Evolutionary conservation across 352 stramenopile genomes (phyloP).

Genomic region (Phytophthora idaei): DNA sequence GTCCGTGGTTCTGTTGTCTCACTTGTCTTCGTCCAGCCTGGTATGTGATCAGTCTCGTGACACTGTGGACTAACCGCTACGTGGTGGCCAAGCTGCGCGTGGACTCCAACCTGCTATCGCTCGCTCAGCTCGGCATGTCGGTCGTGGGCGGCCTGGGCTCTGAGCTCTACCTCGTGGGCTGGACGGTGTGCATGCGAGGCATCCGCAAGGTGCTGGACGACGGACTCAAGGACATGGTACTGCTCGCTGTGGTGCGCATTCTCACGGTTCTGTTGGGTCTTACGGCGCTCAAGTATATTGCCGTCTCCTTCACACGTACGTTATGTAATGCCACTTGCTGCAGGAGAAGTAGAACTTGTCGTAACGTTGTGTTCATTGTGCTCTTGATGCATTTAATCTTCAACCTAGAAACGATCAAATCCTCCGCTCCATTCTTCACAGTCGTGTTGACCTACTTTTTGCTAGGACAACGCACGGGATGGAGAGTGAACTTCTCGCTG

Average conservation of each 20-base stretch:
- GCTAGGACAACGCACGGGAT: conserved; percentile 81
- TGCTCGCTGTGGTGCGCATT: conserved; percentile 83
- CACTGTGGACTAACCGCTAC: conserved; percentile 87
- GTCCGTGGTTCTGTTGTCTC: background rate
- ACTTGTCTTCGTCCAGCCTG: conserved; percentile 47
- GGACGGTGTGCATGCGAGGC: conserved; percentile 54
- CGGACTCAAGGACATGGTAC: conserved; percentile 83
- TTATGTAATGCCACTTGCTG: conserved; percentile 3
- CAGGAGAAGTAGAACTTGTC: conserved; percentile 1
- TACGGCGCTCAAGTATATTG: conserved; percentile 92
- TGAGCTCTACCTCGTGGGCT: conserved; percentile 78
- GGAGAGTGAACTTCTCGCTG: conserved; percentile 84
- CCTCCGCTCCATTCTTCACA: conserved; percentile 91
- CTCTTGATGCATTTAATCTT: conserved; percentile 4
- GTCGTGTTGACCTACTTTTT: conserved; percentile 88
- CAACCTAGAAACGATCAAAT: conserved; percentile 91
- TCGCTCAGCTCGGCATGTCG: conserved; percentile 81
- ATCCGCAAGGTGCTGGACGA: conserved; percentile 58
- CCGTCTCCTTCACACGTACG: conserved; percentile 90
- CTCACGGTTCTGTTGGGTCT: conserved; percentile 90
- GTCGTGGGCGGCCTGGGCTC: conserved; percentile 70
- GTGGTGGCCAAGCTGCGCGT: conserved; percentile 76
- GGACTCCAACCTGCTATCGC: conserved; percentile 79
- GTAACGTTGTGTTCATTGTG: conserved; percentile 22
- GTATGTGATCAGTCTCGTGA: conserved; percentile 82